A percentile compares a stretch with the other conserved stretches of the same genome.
phyloP scores from a whole-genome alignment of 1,284 basidiomycete species.

The Cutaneotrichosporon cavernicola region DNA sequence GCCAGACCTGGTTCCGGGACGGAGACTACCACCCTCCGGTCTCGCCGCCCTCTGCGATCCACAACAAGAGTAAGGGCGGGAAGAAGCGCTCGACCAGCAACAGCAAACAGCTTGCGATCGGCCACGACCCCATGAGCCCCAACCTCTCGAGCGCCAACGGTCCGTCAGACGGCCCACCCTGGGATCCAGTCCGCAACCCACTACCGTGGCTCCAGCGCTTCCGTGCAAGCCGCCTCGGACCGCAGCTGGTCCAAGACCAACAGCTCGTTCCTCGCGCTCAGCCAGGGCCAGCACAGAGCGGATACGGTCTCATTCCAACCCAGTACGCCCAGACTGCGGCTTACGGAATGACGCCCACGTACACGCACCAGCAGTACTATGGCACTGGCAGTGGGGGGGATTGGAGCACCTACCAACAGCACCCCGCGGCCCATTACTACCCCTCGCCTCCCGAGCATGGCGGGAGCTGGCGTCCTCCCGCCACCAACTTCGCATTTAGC shows the following conservation, averaged over 20 bases:
- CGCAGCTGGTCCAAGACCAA: background rate
- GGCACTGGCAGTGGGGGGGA: background rate
- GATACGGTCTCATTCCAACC: background rate
- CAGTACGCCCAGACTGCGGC: conserved; percentile 2
- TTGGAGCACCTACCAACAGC: conserved; percentile 1
- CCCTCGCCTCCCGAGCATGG: conserved; percentile 2
- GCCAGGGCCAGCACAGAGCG: background rate
- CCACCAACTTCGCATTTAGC: background rate
- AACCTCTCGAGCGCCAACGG: conserved; percentile 7
- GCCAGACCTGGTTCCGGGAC: conserved; percentile 46
- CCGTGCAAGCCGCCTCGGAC: conserved; percentile 1
- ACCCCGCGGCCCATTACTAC: conserved; percentile 4
- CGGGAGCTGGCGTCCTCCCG: background rate
- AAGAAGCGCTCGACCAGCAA: conserved; percentile 35
- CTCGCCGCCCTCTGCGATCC: conserved; percentile 4
- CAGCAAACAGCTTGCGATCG: conserved; percentile 41
- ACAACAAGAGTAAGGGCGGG: conserved; percentile 12
- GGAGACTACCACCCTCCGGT: conserved; percentile 45
- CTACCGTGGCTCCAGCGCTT: conserved; percentile 14
- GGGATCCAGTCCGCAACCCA: conserved; percentile 18
- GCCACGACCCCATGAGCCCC: conserved; percentile 17
- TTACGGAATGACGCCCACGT: background rate
- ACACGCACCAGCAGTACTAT: background rate
- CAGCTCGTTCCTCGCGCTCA: conserved; percentile 1
- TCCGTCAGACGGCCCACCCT: conserved; percentile 20